Evolutionary conservation across 331 rosid genomes (phyloP).

Genomic region (Malus hybrid): DNA sequence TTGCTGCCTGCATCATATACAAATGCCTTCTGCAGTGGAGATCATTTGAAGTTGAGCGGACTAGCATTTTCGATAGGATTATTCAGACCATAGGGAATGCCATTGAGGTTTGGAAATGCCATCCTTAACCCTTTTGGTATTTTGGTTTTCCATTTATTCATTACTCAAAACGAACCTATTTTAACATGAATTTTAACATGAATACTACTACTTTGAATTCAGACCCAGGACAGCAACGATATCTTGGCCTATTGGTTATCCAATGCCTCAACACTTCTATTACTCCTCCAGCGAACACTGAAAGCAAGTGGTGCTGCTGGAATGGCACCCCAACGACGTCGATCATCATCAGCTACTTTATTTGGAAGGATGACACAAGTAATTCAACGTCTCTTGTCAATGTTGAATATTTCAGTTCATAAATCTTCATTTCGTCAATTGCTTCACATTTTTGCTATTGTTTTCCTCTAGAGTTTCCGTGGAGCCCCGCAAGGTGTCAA

Average conservation of each 20-base stretch:
- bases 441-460: constrained; percentile 9
- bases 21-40: constrained; percentile 91
- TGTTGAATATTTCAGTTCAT: background rate
- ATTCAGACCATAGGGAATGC: constrained; percentile 77
- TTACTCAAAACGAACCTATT: constrained; percentile 1
- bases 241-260: constrained; percentile 80
- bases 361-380: constrained; percentile 89
- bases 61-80: constrained; percentile 72
- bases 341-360: constrained; percentile 66
- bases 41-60: constrained; percentile 86
- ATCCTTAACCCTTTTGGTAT: constrained; percentile 6
- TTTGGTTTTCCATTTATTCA: constrained; percentile 5
- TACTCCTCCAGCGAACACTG: constrained; percentile 80
- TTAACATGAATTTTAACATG: constrained; percentile 24
- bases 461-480: constrained; percentile 59
- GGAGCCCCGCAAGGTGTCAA: constrained; percentile 73
- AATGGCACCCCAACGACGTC: constrained; percentile 86
- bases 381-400: constrained; percentile 22
- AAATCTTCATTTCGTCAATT: constrained; percentile 12
- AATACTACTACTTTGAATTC: constrained; percentile 22
- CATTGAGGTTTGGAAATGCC: constrained; percentile 55
- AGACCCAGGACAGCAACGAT: constrained; percentile 79
- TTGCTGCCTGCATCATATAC: constrained; percentile 77
- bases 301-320: constrained; percentile 96
- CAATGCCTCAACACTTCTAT: constrained; percentile 75